Percentiles rank a stretch among this genome's conserved stretches.
Evolutionary conservation across 257 asterid species (phyloP).

Genomic region (Solanum appendiculatum): DNA sequence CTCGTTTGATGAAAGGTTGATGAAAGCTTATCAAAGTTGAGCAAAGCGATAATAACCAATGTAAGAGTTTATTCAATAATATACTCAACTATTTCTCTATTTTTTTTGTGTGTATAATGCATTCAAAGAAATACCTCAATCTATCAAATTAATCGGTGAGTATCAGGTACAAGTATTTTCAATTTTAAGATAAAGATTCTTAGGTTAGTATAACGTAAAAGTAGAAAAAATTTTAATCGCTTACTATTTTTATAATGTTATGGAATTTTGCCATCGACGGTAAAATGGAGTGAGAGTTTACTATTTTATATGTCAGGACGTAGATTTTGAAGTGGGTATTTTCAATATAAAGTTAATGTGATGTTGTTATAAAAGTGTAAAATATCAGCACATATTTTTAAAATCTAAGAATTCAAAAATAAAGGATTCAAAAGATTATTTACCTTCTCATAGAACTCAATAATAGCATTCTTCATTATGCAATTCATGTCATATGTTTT

Average conservation of each 20-base stretch:
- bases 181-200: no score
- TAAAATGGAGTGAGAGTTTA: no score
- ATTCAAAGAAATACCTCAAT: neutral
- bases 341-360: no score
- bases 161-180: neutral
- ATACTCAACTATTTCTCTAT: no score
- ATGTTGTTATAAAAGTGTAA: no score
- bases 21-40: neutral
- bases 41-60: neutral
- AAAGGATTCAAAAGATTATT: neutral
- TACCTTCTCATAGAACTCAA: neutral
- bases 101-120: neutral
- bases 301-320: no score
- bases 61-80: neutral
- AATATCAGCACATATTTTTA: no score
- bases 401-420: no score
- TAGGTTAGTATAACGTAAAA: neutral
- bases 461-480: neutral
- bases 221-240: no score
- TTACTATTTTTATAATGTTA: neutral
- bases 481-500: neutral
- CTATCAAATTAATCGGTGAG: neutral
- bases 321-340: no score
- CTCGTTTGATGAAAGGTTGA: neutral
- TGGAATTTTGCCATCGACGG: neutral